phyloP scores from a whole-genome alignment of 306 rosid species.

The Dicorynia guianensis region DNA sequence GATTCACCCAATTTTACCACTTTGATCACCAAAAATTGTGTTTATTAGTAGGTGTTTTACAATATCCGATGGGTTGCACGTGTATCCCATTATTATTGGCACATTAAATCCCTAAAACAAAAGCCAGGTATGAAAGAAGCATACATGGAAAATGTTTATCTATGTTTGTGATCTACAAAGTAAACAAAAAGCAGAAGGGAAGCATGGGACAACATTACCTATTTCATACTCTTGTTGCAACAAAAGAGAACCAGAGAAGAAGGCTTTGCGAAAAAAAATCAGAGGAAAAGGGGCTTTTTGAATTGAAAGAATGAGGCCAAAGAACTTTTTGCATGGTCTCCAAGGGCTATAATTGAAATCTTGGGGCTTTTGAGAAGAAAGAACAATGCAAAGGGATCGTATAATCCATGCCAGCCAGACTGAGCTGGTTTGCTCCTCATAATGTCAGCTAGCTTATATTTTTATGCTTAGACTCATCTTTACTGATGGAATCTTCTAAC shows the following conservation, averaged over 20 bases:
- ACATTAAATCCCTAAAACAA: slow-evolving; percentile 45
- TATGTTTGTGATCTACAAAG: slow-evolving; percentile 50
- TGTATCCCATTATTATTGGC: slow-evolving; percentile 52
- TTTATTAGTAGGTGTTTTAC: slow-evolving; percentile 40
- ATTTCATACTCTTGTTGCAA: slow-evolving; percentile 42
- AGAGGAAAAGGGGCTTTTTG: slow-evolving; percentile 57
- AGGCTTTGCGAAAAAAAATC: slow-evolving; percentile 36
- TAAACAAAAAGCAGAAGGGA: slow-evolving; percentile 33
- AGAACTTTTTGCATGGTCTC: slow-evolving; percentile 96
- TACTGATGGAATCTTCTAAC: slow-evolving; percentile 75
- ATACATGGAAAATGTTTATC: slow-evolving; percentile 33
- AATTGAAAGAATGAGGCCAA: slow-evolving; percentile 65
- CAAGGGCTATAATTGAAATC: slow-evolving; percentile 79
- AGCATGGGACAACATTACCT: slow-evolving; percentile 35
- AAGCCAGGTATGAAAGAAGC: slow-evolving; percentile 56
- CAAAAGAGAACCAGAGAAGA: slow-evolving; percentile 42
- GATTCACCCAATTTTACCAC: slow-evolving; percentile 29
- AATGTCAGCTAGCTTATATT: slow-evolving; percentile 65
- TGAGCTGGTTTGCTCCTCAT: slow-evolving; percentile 63
- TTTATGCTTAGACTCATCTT: slow-evolving; percentile 72
- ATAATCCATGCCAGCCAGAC: slow-evolving; percentile 63
- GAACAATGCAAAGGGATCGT: slow-evolving; percentile 44
- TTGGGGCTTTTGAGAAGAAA: slow-evolving; percentile 74
- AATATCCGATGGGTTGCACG: slow-evolving; percentile 58
- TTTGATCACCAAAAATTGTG: slow-evolving; percentile 50